Evolutionary conservation across 2,329 filamentous ascomycete species (phyloP).

Genomic region (Aspergillus intermedius): DNA sequence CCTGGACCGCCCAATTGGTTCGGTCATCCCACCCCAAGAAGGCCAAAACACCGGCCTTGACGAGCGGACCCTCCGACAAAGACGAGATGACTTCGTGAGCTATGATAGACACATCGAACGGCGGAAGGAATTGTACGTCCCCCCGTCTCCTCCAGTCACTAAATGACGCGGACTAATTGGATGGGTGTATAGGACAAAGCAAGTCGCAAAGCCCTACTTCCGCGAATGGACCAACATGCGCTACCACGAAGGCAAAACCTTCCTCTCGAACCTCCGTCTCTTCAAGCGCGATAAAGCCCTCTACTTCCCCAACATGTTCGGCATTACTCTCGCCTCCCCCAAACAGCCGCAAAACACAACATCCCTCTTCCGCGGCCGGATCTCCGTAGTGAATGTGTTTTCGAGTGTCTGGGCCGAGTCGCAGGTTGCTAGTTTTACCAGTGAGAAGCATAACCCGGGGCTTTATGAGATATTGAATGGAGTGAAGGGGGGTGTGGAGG

Average conservation of each 20-base stretch:
- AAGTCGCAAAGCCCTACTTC: conserved; percentile 85
- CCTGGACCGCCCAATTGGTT: conserved; percentile 71
- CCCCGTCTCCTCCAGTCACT: not conserved
- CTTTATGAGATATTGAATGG: conserved; percentile 55
- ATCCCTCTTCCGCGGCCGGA: conserved; percentile 61
- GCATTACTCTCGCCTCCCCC: conserved; percentile 63
- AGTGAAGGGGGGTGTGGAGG: conserved; percentile 41
- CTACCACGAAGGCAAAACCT: conserved; percentile 81
- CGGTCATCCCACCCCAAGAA: conserved; percentile 62
- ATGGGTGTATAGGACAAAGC: conserved; percentile 52
- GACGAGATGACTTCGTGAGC: conserved; percentile 72
- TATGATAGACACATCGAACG: conserved; percentile 76
- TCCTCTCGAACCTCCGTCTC: conserved; percentile 73
- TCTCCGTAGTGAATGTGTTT: conserved; percentile 75
- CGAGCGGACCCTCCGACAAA: conserved; percentile 58
- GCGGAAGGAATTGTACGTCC: conserved; percentile 64
- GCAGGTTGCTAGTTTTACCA: conserved; percentile 68
- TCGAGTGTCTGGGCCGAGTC: conserved; percentile 78
- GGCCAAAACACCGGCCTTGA: conserved; percentile 82
- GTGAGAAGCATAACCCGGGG: conserved; percentile 60
- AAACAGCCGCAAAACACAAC: conserved; percentile 63
- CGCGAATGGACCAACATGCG: conserved; percentile 87
- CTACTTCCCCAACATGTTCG: conserved; percentile 89
- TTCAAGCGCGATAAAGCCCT: conserved; percentile 77
- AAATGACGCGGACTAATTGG: conserved; percentile 2